Conservation (phyloP, 108 stramenopile genomes). For the Epithemia pelagica region DNA sequence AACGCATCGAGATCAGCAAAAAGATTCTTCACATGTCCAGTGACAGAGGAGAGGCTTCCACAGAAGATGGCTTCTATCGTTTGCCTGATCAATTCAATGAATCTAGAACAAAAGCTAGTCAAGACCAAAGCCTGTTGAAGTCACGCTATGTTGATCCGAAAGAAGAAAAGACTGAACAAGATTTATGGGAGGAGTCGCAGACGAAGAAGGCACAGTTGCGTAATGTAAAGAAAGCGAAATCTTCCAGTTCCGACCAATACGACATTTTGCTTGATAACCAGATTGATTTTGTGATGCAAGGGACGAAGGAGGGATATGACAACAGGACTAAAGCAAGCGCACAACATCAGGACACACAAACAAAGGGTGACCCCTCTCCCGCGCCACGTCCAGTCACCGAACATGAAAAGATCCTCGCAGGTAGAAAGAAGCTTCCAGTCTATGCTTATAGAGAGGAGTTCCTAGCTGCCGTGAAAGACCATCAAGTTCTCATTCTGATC, state of each 20-base stretch:
- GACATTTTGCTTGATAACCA: constrained; percentile 95
- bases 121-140: constrained; percentile 64
- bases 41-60: constrained; percentile 35
- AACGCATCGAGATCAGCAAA: constrained; percentile 60
- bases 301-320: constrained; percentile 79
- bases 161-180: constrained; percentile 89
- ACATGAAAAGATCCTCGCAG: constrained; percentile 87
- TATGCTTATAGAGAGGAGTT: constrained; percentile 93
- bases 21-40: constrained; percentile 84
- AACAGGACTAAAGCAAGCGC: constrained; percentile 26
- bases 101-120: constrained; percentile 48
- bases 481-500: constrained; percentile 89
- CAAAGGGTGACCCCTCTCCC: constrained; percentile 5
- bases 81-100: constrained; percentile 66
- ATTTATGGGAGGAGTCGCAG: constrained; percentile 96
- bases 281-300: constrained; percentile 93
- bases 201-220: constrained; percentile 55
- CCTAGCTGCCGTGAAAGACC: constrained; percentile 80
- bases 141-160: constrained; percentile 91
- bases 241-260: constrained; percentile 34
- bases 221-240: constrained; percentile 17
- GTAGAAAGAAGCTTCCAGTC: constrained; percentile 91
- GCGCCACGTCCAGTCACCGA: constrained; percentile 52
- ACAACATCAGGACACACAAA: constrained; percentile 20
- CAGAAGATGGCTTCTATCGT: constrained; percentile 68